These are phyloP conservation scores for Diversispora epigaea DNA, from an alignment of 192 early-diverging fungal species.

Conservation along the genomic window DNA sequence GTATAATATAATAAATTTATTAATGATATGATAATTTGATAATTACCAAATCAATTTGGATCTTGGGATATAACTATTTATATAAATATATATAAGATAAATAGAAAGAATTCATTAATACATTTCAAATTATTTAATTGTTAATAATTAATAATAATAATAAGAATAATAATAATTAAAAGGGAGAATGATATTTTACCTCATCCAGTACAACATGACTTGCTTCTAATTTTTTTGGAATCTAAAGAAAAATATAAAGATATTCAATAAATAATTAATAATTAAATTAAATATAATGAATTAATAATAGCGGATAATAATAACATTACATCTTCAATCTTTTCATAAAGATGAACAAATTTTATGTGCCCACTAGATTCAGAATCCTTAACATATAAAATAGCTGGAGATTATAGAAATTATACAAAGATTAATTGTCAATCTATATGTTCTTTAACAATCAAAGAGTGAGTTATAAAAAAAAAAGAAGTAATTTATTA, in stretches of 20 bases:
- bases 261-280: not conserved
- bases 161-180: not conserved
- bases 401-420: conserved; percentile 27
- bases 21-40: not conserved
- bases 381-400: conserved; percentile 51
- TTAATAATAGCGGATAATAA: not conserved
- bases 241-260: conserved; percentile 10
- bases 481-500: not conserved
- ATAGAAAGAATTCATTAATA: not conserved
- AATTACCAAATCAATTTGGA: conserved; percentile 46
- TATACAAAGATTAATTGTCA: not conserved
- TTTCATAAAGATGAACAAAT: conserved; percentile 53
- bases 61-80: conserved; percentile 46
- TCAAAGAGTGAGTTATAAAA: not conserved
- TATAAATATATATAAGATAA: not conserved
- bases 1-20: not conserved
- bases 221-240: conserved; percentile 53
- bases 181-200: not conserved
- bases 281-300: not conserved
- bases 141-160: conserved; percentile 9
- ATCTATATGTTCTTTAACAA: not conserved
- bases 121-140: too few relatives aligned
- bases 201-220: conserved; percentile 58
- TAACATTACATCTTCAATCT: conserved; percentile 24
- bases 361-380: conserved; percentile 49